A percentile compares a stretch with the other conserved stretches of the same genome.
Evolutionary conservation across 2,329 filamentous ascomycete species (phyloP).

Genomic region (Aspergillus sp.): DNA sequence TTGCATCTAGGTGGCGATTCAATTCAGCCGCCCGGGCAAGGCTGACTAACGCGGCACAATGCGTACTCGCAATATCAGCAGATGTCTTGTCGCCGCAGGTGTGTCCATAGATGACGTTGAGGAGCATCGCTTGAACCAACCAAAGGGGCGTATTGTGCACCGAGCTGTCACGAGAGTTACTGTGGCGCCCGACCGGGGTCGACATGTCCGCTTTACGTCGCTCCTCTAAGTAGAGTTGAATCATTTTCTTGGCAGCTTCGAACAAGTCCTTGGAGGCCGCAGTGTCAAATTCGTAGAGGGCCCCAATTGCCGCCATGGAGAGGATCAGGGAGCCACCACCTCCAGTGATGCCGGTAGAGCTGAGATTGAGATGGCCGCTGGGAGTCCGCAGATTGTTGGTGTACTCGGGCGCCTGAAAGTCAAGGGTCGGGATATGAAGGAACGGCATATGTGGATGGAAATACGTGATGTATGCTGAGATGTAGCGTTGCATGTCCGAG

Average conservation of each 20-base stretch:
- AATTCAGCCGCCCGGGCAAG: slow-evolving; percentile 87
- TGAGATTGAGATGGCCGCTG: slow-evolving; percentile 53
- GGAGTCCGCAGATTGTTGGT: slow-evolving; percentile 62
- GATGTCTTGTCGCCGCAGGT: slow-evolving; percentile 90
- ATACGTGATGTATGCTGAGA: slow-evolving; percentile 84
- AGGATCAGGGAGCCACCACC: slow-evolving; percentile 84
- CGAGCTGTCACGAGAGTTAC: slow-evolving; percentile 58
- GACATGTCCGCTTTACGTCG: slow-evolving; percentile 80
- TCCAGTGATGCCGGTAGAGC: slow-evolving; percentile 61
- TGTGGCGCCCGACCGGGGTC: slow-evolving; percentile 57
- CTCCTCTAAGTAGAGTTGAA: slow-evolving; percentile 88
- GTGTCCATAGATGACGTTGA: slow-evolving; percentile 94
- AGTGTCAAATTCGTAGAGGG: slow-evolving; percentile 83
- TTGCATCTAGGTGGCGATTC: slow-evolving; percentile 49
- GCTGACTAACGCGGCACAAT: slow-evolving; percentile 87
- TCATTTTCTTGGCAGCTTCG: slow-evolving; percentile 92
- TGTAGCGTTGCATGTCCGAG: slow-evolving; percentile 83
- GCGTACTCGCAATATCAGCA: slow-evolving; percentile 87
- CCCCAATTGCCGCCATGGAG: slow-evolving; percentile 83
- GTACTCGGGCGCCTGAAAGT: slow-evolving; percentile 77
- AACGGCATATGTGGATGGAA: slow-evolving; percentile 97
- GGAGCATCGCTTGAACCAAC: slow-evolving; percentile 94
- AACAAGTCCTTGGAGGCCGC: slow-evolving; percentile 81
- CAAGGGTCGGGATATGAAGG: slow-evolving; percentile 84
- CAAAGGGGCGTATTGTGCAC: slow-evolving; percentile 81